These are phyloP conservation scores for Metschnikowia cerradonensis DNA, from an alignment of 805 yeast species.

Conservation along the genomic window DNA sequence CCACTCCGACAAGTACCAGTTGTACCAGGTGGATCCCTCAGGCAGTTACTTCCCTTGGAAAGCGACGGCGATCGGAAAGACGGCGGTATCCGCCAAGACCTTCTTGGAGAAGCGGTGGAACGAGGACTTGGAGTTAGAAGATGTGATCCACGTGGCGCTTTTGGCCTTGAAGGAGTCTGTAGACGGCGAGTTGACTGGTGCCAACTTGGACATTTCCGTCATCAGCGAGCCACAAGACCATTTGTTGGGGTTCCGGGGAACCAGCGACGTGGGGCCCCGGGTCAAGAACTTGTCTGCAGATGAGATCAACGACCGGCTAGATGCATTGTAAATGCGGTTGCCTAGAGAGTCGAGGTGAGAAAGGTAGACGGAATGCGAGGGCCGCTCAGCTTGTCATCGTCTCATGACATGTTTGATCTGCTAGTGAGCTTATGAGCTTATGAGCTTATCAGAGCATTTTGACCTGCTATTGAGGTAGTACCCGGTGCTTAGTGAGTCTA, in stretches of 20 bases:
- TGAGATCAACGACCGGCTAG: conserved; percentile 94
- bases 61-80: conserved; percentile 98
- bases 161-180: conserved; percentile 92
- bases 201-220: conserved; percentile 87
- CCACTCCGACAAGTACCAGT: conserved; percentile 58
- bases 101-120: conserved; percentile 98
- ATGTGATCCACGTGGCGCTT: conserved; percentile 94
- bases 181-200: conserved; percentile 97
- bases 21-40: conserved; percentile 97
- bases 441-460: too few species aligned
- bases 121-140: conserved; percentile 93
- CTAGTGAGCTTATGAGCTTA: too few species aligned
- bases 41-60: conserved; percentile 99
- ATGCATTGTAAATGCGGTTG: conserved; percentile 53
- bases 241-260: conserved; percentile 82
- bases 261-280: conserved; percentile 80
- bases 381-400: too few species aligned
- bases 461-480: too few species aligned
- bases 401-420: too few species aligned
- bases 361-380: too few species aligned
- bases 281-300: conserved; percentile 79
- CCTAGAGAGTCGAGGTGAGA: neutral
- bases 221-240: conserved; percentile 81
- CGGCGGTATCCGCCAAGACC: conserved; percentile 93
- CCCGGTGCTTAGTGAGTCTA: too few species aligned